Base-by-base conservation (phyloP, 2,329 filamentous ascomycete species). In the Parastagonospora avenae region DNA sequence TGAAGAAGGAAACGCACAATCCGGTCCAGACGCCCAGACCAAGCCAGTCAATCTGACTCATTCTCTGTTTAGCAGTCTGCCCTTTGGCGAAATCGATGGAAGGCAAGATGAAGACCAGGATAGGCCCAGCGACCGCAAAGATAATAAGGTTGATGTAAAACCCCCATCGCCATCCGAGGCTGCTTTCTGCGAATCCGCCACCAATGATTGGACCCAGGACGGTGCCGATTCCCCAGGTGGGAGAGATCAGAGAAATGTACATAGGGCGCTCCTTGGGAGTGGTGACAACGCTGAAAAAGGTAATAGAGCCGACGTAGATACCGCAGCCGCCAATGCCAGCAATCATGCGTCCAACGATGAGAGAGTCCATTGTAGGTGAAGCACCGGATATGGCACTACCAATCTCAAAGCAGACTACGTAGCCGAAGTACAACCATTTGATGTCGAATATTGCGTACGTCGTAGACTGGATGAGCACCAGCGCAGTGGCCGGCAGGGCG, bases 81-180 rank as follows among this genome's bases (percentile, higher is more conserved):
- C 38, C 42, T 15, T 41, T 41, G 8, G 31, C 39, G 7, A 39
- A 42, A 15, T 54, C 48, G 16, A 32, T 36, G 8, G 16, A 36
- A 10, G 45, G 50, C 4, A 42, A n/a, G 9, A 33, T 11, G 8
- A 60, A 51, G 11, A 53, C 30, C 9, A 47, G 8, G 5, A 55
- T 40, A 2, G 52, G 40, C 15, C 54, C 42, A 3, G 36, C 55
- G 4, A 62, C 48, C 4, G 70, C 81, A 1, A 80, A 74, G 6
- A 61, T n/a, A 5, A 59, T 46, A 8, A 65, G 40, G 31, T 64
- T 65, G 48, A 65, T 59, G 50, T 64, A 64, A 42, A 65, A 64
- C 37, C 62, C 70, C 58, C 55, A 88, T 45, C 85, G 75, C 86
- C 86, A 89, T n/a, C 73, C 78, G 4, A 82, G 78, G 24, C 78